phyloP scores from a whole-genome alignment of 1,284 basidiomycete species.

The Cryptococcus sp. region DNA sequence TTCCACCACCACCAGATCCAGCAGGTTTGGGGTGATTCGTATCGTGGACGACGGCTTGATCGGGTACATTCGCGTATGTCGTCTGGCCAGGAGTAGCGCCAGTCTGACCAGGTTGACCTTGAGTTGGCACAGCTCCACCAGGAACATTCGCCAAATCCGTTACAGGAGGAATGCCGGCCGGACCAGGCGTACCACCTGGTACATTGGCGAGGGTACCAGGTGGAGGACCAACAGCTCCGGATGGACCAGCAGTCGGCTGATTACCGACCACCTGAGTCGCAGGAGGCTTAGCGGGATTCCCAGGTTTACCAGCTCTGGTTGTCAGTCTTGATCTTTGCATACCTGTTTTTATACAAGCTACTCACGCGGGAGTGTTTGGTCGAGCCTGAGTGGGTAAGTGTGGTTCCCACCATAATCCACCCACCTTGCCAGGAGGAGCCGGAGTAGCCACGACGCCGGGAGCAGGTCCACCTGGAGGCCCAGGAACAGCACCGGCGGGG shows the following conservation, averaged over 20 bases:
- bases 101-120: neutral
- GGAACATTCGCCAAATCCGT: slow-evolving; percentile 4
- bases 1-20: slow-evolving; percentile 3
- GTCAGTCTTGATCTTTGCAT: neutral
- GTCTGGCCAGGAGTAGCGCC: slow-evolving; percentile 2
- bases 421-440: neutral
- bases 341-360: neutral
- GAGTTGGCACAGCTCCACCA: neutral
- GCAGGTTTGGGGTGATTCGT: slow-evolving; percentile 1
- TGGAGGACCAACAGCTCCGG: neutral
- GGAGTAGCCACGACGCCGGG: neutral
- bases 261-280: neutral
- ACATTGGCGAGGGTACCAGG: slow-evolving; percentile 1
- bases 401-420: neutral
- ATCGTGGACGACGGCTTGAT: neutral
- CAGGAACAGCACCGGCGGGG: neutral
- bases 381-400: neutral
- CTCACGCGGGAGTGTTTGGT: slow-evolving; percentile 1
- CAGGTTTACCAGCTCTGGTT: neutral
- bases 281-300: neutral
- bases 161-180: neutral
- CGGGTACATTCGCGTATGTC: slow-evolving; percentile 1
- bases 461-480: neutral
- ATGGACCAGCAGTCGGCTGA: neutral
- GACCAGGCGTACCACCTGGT: neutral